Conservation (phyloP, 306 rosid genomes). For the Cucumis melo region DNA sequence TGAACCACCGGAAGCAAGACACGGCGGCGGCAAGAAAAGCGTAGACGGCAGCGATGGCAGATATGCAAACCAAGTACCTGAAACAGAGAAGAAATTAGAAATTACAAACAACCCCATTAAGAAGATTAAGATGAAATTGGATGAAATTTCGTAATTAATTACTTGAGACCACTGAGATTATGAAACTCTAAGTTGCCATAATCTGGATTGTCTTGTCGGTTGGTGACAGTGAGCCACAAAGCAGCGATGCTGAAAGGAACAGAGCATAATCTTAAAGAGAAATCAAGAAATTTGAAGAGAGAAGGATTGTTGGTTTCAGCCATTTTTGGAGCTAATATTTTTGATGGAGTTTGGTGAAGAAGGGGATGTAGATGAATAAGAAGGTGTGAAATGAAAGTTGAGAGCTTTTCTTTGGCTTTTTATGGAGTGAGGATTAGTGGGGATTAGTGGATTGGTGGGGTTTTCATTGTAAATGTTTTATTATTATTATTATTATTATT, state of each 20-base stretch:
- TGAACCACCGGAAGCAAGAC: constrained; percentile 36
- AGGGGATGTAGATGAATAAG: too few species aligned
- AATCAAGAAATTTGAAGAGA: constrained; percentile 42
- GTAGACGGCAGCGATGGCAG: constrained; percentile 47
- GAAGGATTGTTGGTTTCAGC: not conserved
- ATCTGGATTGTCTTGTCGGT: constrained; percentile 37
- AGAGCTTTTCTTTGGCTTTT: not conserved
- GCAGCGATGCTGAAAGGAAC: constrained; percentile 59
- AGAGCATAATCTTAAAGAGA: constrained; percentile 40
- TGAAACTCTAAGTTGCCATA: constrained; percentile 48
- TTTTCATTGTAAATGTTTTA: too few species aligned
- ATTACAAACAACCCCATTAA: too few species aligned
- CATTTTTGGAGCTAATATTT: not conserved
- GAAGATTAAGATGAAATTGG: too few species aligned
- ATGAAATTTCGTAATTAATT: too few species aligned
- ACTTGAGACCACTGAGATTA: constrained; percentile 61
- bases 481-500: too few species aligned
- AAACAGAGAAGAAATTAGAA: too few species aligned
- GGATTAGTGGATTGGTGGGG: not conserved
- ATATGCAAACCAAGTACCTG: constrained; percentile 50
- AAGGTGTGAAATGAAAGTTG: not conserved
- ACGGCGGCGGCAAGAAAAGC: constrained; percentile 42
- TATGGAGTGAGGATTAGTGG: not conserved
- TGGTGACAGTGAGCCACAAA: constrained; percentile 58
- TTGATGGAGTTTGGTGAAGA: too few species aligned